Base-by-base conservation (phyloP, 2,329 filamentous ascomycete species). In the Cryphonectria nitschkei region DNA sequence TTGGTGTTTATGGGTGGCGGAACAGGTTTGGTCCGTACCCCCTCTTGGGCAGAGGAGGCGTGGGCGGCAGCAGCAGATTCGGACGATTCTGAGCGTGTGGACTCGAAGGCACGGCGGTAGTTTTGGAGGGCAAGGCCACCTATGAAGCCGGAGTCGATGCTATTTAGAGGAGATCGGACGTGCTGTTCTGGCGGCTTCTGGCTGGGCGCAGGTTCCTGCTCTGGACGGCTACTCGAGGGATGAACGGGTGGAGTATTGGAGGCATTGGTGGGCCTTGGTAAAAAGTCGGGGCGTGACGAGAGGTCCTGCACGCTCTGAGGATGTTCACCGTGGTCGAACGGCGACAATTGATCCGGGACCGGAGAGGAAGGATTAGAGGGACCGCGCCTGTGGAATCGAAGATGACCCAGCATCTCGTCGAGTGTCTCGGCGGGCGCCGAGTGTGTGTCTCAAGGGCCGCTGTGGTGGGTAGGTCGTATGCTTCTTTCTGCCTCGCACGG, bases 381-480 rank as follows among this genome's bases (percentile, higher is more conserved):
- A 64, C 82, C 86, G 76, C 87, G 85, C 75, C 87, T 85, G 76
- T 89, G 87, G 79, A 89, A 88, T 76, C 87, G 86, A 64, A 89
- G 82, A 62, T 74, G 72, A 60, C 65, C 70, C 56, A 71, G 67
- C 72, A 74, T 73, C 26, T 66, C 61, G 68, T 54, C 63, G 65
- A 43, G 14, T 68, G 41, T 46, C n/a, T 68, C 66, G 65, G 61
- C 56, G 58, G 34, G 61, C 68, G 62, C 52, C 39, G 64, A 61
- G 34, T 62, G 43, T 32, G 60, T 52, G 61, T 65, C 60, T 56
- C 41, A 34, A 34, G n/a, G 60, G n/a, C 34, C n/a, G 22, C 46
- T 50, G 46, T 8, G 46, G 22, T 50, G 22, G 19, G 22, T n/a
- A 50, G 13, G 54, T 22, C 26, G 13, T 58, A 39, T 22, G 60